phyloP scores from a whole-genome alignment of 106 monocot species.

The Xerophyta viscosa region DNA sequence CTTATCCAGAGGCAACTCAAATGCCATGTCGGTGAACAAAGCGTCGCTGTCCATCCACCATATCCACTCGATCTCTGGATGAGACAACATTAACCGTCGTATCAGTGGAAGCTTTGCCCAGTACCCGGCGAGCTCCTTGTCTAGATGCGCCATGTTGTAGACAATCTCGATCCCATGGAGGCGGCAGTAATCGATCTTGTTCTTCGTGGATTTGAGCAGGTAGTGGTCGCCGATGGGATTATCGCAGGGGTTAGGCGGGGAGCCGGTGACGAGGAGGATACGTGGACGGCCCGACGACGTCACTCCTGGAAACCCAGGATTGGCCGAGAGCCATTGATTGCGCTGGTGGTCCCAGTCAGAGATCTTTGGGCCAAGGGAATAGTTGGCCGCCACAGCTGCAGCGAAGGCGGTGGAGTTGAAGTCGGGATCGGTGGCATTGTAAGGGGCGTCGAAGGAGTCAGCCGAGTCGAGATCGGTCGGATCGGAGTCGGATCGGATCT shows the following conservation, averaged over 20 bases:
- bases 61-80: constrained; percentile 78
- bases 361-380: constrained; percentile 59
- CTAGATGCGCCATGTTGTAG: constrained; percentile 56
- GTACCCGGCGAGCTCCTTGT: constrained; percentile 53
- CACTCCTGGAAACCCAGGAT: constrained; percentile 40
- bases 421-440: not conserved
- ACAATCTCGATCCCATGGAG: constrained; percentile 68
- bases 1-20: constrained; percentile 38
- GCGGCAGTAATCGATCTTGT: constrained; percentile 74
- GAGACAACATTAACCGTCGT: constrained; percentile 44
- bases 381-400: constrained; percentile 10
- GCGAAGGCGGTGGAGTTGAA: constrained; percentile 2
- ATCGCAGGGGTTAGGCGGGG: constrained; percentile 62
- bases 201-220: constrained; percentile 54
- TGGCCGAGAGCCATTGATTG: constrained; percentile 30
- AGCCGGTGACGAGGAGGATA: constrained; percentile 62
- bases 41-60: constrained; percentile 85
- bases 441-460: not conserved
- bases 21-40: constrained; percentile 67
- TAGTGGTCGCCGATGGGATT: constrained; percentile 67
- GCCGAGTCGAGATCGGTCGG: constrained; percentile 36
- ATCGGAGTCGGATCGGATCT: constrained; percentile 78
- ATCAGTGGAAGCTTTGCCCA: constrained; percentile 67
- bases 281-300: constrained; percentile 19
- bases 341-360: constrained; percentile 66